phyloP scores from a whole-genome alignment of 257 asterid genomes.

The Solanum gandarillasii region DNA sequence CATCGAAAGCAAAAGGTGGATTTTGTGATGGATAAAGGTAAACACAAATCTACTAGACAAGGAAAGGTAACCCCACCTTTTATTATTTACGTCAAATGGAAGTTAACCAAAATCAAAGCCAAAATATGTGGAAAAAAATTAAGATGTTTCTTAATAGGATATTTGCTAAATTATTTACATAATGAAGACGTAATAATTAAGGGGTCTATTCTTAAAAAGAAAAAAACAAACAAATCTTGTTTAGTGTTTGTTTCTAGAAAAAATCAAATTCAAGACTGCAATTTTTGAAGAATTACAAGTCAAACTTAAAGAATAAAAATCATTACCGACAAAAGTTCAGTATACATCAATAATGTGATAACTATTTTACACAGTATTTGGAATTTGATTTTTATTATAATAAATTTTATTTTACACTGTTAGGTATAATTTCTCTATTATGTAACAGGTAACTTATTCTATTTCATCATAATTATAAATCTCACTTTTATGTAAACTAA shows the following conservation, averaged over 20 bases:
- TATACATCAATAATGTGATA: background rate
- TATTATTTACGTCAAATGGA: background rate
- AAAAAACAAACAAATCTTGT: background rate
- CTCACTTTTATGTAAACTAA: background rate
- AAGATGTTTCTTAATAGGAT: background rate
- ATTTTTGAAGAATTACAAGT: background rate
- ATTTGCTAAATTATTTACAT: background rate
- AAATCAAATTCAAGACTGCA: background rate
- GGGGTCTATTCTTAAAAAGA: background rate
- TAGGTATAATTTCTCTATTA: background rate
- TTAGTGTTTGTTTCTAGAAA: background rate
- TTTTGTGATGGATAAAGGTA: background rate
- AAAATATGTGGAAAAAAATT: background rate
- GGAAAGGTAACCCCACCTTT: background rate
- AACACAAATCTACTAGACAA: background rate
- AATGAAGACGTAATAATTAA: background rate
- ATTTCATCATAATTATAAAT: background rate
- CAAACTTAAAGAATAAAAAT: background rate
- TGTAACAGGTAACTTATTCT: background rate
- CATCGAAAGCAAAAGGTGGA: background rate
- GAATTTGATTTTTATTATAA: background rate
- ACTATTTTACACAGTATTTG: background rate
- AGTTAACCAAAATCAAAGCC: background rate
- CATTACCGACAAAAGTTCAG: background rate
- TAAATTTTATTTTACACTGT: background rate